Base-by-base conservation (phyloP, 1,284 basidiomycete genomes). In the Porodaedalea pini region DNA sequence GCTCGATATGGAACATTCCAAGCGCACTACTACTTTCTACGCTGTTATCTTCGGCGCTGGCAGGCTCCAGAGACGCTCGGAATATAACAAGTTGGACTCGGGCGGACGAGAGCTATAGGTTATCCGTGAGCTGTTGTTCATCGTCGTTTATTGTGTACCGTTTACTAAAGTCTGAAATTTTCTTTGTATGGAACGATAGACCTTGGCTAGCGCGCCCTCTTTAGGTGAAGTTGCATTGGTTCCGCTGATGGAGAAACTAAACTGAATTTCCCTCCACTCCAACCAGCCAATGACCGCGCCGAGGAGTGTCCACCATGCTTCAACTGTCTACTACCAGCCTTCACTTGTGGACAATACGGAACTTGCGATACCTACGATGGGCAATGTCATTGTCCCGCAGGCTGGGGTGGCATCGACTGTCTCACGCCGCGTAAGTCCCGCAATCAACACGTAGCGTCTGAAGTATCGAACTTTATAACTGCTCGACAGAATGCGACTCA, bases 401-500 rank as follows among this genome's bases (percentile, higher is more conserved):
- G 94, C 39, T 97, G 92, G 80, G 91, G 92, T 13, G 93, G 93
- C 0, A 88, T 92, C 40, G 92, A 95, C 69, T 96, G 94, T 71
- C 71, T 93, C 57, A 82, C 83, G 4, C 92, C 92, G 19, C 83
- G 91, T 92, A 71, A 57, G 88, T 79, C 13, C 25, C 45, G 10
- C 45, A 47, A 6, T 17, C 55, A 27, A 36, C 3, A 13, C 41
- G 19, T 21, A 7, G 13, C 17, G 48, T 47, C 32, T 21, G n/a
- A 3, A 17, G 15, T 13, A n/a, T 55, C 32, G 10, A 13, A 19
- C 27, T 54, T 37, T 34, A 11, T 25, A 15, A n/a, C 23, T 37
- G 31, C 7, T 36, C 8, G 45, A 36, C 56, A 92, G 89, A 89
- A 71, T 98, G 95, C 64, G 96, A 93, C 65, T 93, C 94, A 3